These are phyloP conservation scores for Blastobotrys serpentis DNA, from an alignment of 1,139 yeast genomes.

Conservation along the genomic window DNA sequence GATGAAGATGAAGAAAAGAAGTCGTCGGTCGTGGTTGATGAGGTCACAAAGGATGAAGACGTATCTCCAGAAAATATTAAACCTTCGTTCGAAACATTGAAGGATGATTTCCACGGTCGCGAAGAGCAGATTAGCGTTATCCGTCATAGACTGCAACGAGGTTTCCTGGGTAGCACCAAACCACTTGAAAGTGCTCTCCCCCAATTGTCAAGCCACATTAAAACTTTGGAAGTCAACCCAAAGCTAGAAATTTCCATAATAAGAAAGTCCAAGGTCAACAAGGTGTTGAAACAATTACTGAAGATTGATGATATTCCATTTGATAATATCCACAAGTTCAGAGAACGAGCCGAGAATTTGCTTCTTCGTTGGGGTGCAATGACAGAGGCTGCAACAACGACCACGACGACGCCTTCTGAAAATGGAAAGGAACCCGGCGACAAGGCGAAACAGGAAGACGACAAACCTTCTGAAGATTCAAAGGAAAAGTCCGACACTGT, in stretches of 20 bases:
- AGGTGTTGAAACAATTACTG: conserved; percentile 36
- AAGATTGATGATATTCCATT: conserved; percentile 20
- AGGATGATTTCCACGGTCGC: background rate
- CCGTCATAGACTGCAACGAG: conserved; percentile 38
- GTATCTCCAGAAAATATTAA: conserved; percentile 25
- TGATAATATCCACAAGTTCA: conserved; percentile 28
- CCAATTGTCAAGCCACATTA: conserved; percentile 28
- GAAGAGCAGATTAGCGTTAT: conserved; percentile 5
- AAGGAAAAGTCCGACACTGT: background rate
- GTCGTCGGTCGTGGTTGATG: conserved; percentile 20
- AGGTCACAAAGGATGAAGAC: conserved; percentile 24
- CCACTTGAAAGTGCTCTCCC: conserved; percentile 30
- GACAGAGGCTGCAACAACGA: conserved; percentile 1
- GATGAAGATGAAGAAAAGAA: conserved; percentile 2
- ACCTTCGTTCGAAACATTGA: conserved; percentile 25
- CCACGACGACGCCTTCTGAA: no score
- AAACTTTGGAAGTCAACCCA: conserved; percentile 34
- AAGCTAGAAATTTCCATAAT: conserved; percentile 39
- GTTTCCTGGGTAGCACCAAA: conserved; percentile 30
- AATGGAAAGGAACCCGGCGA: background rate
- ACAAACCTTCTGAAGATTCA: background rate
- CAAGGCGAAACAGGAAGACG: background rate
- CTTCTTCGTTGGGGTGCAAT: conserved; percentile 33
- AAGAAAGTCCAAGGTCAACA: conserved; percentile 38
- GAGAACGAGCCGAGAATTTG: conserved; percentile 29